Percentiles rank a stretch among this genome's conserved stretches.
Evolutionary conservation across 2,329 filamentous ascomycete genomes (phyloP).

Genomic region (Fusarium luffae): DNA sequence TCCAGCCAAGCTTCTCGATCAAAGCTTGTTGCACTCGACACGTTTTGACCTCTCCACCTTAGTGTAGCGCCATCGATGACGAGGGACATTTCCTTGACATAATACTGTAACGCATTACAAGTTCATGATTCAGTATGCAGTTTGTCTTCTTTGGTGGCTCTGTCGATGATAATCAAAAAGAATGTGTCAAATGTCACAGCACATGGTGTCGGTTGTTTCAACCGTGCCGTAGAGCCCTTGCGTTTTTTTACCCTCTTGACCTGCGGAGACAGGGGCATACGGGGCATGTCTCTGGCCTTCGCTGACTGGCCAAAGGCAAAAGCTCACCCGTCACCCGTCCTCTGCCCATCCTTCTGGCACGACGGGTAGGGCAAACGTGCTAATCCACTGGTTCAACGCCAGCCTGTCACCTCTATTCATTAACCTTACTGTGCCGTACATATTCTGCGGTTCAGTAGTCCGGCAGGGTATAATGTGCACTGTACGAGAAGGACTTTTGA

Average conservation of each 20-base stretch:
- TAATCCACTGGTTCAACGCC: constrained; percentile 4
- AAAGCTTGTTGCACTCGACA: constrained; percentile 24
- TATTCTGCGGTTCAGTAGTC: background rate
- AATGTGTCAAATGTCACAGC: background rate
- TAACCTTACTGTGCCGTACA: background rate
- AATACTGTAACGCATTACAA: background rate
- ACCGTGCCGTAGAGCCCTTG: background rate
- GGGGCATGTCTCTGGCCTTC: constrained; percentile 19
- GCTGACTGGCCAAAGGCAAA: constrained; percentile 17
- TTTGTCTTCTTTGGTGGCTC: constrained; percentile 3
- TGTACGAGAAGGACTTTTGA: background rate
- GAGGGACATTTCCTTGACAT: background rate
- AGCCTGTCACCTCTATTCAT: background rate
- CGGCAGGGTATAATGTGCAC: background rate
- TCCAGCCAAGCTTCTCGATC: constrained; percentile 16
- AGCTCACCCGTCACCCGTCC: constrained; percentile 13
- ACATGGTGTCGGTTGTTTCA: background rate
- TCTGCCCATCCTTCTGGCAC: constrained; percentile 7
- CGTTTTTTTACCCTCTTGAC: background rate
- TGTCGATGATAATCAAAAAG: constrained; percentile 12
- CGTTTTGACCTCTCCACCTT: constrained; percentile 4
- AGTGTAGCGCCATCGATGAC: background rate
- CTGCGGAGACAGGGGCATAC: constrained; percentile 2
- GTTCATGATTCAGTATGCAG: background rate
- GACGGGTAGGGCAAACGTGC: constrained; percentile 20